Conservation (phyloP, 2,329 filamentous ascomycete species). For the Aspergillus transmontanensis region DNA sequence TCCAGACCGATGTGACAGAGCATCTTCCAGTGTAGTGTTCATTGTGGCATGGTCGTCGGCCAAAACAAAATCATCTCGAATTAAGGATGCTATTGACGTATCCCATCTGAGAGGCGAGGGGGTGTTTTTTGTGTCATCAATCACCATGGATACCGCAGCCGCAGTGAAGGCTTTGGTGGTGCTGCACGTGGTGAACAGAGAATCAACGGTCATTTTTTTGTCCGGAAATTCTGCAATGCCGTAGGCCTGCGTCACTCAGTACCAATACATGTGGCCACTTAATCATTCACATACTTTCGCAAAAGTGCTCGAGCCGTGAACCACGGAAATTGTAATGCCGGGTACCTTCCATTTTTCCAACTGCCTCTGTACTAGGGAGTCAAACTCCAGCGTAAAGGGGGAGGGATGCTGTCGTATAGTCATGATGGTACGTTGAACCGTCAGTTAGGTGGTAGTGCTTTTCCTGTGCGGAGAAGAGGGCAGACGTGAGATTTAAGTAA, state of each 20-base stretch:
- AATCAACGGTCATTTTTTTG: slow-evolving; percentile 24
- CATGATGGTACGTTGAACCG: slow-evolving; percentile 2
- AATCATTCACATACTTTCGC: slow-evolving; percentile 23
- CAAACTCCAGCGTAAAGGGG: slow-evolving; percentile 21
- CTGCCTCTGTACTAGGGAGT: slow-evolving; percentile 21
- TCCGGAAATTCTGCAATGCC: slow-evolving; percentile 30
- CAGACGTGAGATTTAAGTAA: background rate
- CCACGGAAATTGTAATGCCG: slow-evolving; percentile 31
- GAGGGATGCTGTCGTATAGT: background rate
- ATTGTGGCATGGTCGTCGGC: slow-evolving; percentile 29
- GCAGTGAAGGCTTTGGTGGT: slow-evolving; percentile 34
- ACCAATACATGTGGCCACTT: background rate
- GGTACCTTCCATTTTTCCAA: slow-evolving; percentile 33
- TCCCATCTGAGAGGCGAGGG: slow-evolving; percentile 33
- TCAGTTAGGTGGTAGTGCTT: background rate
- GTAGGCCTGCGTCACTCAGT: slow-evolving; percentile 25
- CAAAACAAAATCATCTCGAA: slow-evolving; percentile 38
- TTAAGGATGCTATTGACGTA: slow-evolving; percentile 38
- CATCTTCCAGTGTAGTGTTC: slow-evolving; percentile 36
- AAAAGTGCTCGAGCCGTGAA: slow-evolving; percentile 28
- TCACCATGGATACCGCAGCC: slow-evolving; percentile 23
- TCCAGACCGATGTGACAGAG: slow-evolving; percentile 37
- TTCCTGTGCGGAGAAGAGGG: background rate
- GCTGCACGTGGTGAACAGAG: slow-evolving; percentile 29
- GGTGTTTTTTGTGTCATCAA: slow-evolving; percentile 22